Conservation (phyloP, 306 rosid species). For the Sicyos baderoa region DNA sequence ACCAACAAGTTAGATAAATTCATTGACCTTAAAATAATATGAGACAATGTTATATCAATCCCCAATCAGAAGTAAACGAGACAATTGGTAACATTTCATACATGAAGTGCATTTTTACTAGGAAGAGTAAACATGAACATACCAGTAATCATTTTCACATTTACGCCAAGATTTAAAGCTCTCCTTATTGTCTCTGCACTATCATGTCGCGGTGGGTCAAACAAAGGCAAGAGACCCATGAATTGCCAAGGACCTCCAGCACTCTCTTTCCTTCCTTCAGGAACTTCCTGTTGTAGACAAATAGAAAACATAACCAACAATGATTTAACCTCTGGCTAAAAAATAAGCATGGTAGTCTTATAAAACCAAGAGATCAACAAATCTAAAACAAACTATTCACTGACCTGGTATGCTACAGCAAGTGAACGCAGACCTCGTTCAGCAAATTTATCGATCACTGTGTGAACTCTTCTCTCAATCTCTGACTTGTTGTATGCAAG, state of each 20-base stretch:
- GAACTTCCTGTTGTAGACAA: conserved; percentile 60
- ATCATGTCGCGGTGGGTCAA: conserved; percentile 98
- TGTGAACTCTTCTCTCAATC: conserved; percentile 84
- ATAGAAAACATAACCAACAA: conserved; percentile 2
- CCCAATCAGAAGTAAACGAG: too few relatives aligned
- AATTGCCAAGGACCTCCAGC: conserved; percentile 96
- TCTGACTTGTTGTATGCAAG: conserved; percentile 85
- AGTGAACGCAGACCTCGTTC: conserved; percentile 95
- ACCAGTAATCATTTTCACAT: conserved; percentile 99
- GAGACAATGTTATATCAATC: too few relatives aligned
- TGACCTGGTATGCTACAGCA: conserved; percentile 96
- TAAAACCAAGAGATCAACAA: too few relatives aligned
- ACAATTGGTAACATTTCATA: too few relatives aligned
- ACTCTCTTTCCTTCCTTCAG: conserved; percentile 92
- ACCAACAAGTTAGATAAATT: not conserved
- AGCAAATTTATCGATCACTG: conserved; percentile 90
- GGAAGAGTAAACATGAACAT: not conserved
- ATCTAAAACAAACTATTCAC: not conserved
- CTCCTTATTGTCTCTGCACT: conserved; percentile 97
- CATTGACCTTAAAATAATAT: not conserved
- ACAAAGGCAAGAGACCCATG: conserved; percentile 85
- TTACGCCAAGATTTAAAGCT: conserved; percentile 96
- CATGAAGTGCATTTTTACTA: too few relatives aligned
- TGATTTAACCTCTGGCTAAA: not conserved
- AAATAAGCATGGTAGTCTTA: not conserved